A percentile compares a stretch with the other conserved stretches of the same genome.
phyloP scores from a whole-genome alignment of 192 early-diverging fungal species.

The Linnemannia schmuckeri region DNA sequence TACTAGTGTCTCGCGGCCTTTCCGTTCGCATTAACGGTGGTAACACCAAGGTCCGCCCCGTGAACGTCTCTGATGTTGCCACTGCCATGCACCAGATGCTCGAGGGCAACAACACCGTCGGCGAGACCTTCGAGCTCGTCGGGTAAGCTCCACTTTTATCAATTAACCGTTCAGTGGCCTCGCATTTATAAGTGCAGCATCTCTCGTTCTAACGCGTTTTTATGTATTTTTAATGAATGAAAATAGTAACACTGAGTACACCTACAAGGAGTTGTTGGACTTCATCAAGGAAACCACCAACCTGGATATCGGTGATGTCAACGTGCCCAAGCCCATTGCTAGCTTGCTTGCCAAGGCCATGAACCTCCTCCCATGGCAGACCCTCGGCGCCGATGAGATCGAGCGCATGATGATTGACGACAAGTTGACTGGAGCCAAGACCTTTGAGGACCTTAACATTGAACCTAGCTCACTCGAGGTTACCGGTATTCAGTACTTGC shows the following conservation, averaged over 20 bases:
- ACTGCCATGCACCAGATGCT: slow-evolving; percentile 81
- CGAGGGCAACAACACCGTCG: slow-evolving; percentile 78
- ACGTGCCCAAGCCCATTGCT: slow-evolving; percentile 79
- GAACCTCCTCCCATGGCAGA: slow-evolving; percentile 80
- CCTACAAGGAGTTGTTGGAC: slow-evolving; percentile 77
- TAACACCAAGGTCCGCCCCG: slow-evolving; percentile 76
- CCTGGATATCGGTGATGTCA: slow-evolving; percentile 56
- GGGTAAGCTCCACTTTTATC: slow-evolving; percentile 61
- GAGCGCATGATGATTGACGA: slow-evolving; percentile 86
- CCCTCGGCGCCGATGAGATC: slow-evolving; percentile 88
- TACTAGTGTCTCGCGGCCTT: slow-evolving; percentile 56
- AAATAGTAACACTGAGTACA: slow-evolving; percentile 78
- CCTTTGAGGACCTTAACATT: slow-evolving; percentile 90
- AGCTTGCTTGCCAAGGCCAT: slow-evolving; percentile 75
- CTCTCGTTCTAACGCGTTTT: no score
- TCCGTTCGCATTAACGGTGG: slow-evolving; percentile 78
- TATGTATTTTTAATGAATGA: background rate
- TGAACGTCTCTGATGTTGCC: slow-evolving; percentile 89
- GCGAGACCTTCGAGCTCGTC: slow-evolving; percentile 92
- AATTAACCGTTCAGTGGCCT: no score
- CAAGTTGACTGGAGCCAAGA: slow-evolving; percentile 75
- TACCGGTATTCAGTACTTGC: slow-evolving; percentile 84
- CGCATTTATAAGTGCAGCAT: no score
- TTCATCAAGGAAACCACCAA: slow-evolving; percentile 74
- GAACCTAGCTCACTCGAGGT: slow-evolving; percentile 85